Evolutionary conservation across 2,329 filamentous ascomycete genomes (phyloP).

Genomic region (Xylaria sp.): DNA sequence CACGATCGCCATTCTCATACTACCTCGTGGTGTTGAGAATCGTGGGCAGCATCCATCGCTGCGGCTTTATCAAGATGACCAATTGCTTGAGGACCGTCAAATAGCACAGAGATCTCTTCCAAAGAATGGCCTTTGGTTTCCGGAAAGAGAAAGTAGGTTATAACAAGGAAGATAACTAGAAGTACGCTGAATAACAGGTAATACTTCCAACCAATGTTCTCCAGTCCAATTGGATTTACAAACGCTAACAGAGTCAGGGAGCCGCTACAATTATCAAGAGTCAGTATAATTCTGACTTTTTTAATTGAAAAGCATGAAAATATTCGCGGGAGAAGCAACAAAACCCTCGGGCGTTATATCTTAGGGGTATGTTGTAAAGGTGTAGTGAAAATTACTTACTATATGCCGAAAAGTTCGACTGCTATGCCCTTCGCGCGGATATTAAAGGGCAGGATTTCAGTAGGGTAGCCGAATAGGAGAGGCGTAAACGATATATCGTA

Average conservation of each 20-base stretch:
- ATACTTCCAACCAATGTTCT: slow-evolving; percentile 52
- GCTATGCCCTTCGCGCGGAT: slow-evolving; percentile 54
- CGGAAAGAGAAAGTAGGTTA: slow-evolving; percentile 52
- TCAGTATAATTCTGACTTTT: not conserved
- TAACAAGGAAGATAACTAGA: slow-evolving; percentile 46
- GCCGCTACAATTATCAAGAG: not conserved
- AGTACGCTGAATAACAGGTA: slow-evolving; percentile 56
- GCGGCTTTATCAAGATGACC: not conserved
- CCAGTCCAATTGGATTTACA: slow-evolving; percentile 51
- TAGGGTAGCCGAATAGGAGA: slow-evolving; percentile 57
- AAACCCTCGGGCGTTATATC: not conserved
- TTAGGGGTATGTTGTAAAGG: too few species aligned
- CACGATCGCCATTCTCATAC: not conserved
- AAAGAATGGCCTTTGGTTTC: slow-evolving; percentile 46
- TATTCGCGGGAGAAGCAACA: not conserved
- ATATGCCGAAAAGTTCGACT: slow-evolving; percentile 56
- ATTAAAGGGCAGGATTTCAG: slow-evolving; percentile 54
- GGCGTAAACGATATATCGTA: slow-evolving; percentile 39
- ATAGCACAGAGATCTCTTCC: slow-evolving; percentile 48
- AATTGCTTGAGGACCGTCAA: slow-evolving; percentile 36
- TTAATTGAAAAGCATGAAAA: not conserved
- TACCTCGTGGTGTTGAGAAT: not conserved
- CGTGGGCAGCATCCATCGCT: not conserved
- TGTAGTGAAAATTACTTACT: slow-evolving; percentile 16
- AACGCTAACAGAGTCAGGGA: slow-evolving; percentile 20